Percentiles rank a stretch among this genome's conserved stretches.
These are phyloP conservation scores for Melanopsichium pennsylvanicum DNA, from an alignment of 1,284 basidiomycete genomes.

Conservation along the genomic window DNA sequence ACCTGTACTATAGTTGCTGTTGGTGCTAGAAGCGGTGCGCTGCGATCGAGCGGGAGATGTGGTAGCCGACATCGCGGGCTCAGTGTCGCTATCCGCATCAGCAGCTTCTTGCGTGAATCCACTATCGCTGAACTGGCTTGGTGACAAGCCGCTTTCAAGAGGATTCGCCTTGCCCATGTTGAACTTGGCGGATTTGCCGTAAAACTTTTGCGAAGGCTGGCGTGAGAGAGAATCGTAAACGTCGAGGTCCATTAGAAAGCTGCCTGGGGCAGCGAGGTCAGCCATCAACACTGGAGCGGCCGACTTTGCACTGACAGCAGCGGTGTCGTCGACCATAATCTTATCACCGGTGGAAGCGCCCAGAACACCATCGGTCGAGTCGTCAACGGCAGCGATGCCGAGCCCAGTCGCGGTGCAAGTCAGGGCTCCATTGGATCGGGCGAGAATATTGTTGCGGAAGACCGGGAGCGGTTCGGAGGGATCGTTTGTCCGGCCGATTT, in stretches of 20 bases:
- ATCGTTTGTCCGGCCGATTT: background rate
- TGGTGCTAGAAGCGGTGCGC: slow-evolving; percentile 2
- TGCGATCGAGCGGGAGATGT: slow-evolving; percentile 20
- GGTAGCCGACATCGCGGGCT: slow-evolving; percentile 23
- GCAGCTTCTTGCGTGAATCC: slow-evolving; percentile 25
- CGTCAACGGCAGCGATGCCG: slow-evolving; percentile 22
- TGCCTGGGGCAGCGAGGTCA: slow-evolving; percentile 21
- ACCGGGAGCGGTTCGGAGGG: slow-evolving; percentile 3
- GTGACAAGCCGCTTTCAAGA: slow-evolving; percentile 12
- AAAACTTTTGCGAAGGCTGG: slow-evolving; percentile 11
- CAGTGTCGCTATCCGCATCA: slow-evolving; percentile 39
- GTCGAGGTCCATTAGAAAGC: slow-evolving; percentile 48
- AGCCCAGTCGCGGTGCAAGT: slow-evolving; percentile 18
- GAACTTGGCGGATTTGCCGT: background rate
- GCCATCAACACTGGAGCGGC: slow-evolving; percentile 2
- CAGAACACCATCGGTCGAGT: background rate
- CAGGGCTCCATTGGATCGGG: slow-evolving; percentile 6
- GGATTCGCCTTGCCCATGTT: background rate
- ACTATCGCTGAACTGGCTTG: slow-evolving; percentile 24
- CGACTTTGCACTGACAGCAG: background rate
- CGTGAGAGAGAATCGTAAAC: slow-evolving; percentile 43
- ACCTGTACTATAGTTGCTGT: background rate
- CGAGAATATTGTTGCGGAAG: slow-evolving; percentile 20
- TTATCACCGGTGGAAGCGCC: slow-evolving; percentile 1
- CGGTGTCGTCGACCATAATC: slow-evolving; percentile 1